A percentile compares a stretch with the other conserved stretches of the same genome.
Conservation (phyloP, 176 grass and related monocot species). For the Urochloa ruziziensis region DNA sequence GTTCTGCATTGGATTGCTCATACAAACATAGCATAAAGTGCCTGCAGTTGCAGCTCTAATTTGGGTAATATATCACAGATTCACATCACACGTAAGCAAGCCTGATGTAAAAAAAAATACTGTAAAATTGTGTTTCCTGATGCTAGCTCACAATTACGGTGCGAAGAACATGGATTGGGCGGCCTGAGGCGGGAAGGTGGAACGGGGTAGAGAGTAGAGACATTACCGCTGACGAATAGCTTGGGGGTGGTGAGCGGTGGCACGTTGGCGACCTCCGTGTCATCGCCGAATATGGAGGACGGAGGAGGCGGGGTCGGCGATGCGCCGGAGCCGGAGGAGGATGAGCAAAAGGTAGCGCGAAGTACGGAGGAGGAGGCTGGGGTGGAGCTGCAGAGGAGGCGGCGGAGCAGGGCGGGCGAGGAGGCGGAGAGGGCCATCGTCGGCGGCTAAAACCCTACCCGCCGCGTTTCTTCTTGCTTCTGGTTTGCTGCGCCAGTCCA, state of each 20-base stretch:
- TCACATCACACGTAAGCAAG: background rate
- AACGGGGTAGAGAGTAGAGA: background rate
- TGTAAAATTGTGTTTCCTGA: background rate
- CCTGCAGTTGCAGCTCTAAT: background rate
- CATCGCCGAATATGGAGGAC: slow-evolving; percentile 49
- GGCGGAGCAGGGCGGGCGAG: slow-evolving; percentile 37
- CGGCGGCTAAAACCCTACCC: slow-evolving; percentile 44
- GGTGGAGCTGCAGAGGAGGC: slow-evolving; percentile 31
- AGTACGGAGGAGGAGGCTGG: slow-evolving; percentile 28
- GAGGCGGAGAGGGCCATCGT: slow-evolving; percentile 52
- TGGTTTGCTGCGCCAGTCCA: background rate
- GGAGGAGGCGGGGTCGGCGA: slow-evolving; percentile 12
- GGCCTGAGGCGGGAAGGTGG: background rate
- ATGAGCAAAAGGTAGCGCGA: slow-evolving; percentile 41
- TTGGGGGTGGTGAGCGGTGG: slow-evolving; percentile 80
- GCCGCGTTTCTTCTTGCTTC: background rate
- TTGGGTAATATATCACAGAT: background rate
- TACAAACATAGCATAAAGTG: background rate
- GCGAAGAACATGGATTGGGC: background rate
- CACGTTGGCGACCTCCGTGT: slow-evolving; percentile 48
- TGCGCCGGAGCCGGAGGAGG: background rate
- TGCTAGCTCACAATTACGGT: background rate
- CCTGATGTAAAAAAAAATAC: background rate
- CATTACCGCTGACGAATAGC: slow-evolving; percentile 85
- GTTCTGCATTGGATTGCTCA: background rate